Evolutionary conservation across 306 rosid species (phyloP).

Genomic region (Ziziphus jujuba): DNA sequence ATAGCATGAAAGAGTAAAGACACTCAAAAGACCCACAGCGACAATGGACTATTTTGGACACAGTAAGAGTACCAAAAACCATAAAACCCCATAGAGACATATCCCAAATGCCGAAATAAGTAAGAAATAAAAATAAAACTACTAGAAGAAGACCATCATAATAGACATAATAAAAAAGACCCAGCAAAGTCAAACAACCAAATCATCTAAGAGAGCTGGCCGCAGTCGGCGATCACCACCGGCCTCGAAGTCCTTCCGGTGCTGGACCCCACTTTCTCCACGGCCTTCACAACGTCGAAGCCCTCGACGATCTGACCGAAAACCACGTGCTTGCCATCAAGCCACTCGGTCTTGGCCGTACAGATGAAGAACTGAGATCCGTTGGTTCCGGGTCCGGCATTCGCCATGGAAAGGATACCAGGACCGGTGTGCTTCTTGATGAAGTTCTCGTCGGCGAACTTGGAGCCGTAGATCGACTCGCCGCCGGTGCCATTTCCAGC

Average conservation of each 20-base stretch:
- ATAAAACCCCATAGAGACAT: slow-evolving; percentile 51
- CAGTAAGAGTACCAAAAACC: neutral
- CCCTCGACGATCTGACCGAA: slow-evolving; percentile 83
- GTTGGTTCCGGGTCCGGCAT: slow-evolving; percentile 83
- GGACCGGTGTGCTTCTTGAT: slow-evolving; percentile 86
- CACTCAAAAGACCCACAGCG: neutral
- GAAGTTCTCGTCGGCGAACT: slow-evolving; percentile 94
- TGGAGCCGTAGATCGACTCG: slow-evolving; percentile 87
- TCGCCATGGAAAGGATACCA: slow-evolving; percentile 83
- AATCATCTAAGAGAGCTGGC: slow-evolving; percentile 68
- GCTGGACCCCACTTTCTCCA: slow-evolving; percentile 79
- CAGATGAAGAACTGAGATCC: slow-evolving; percentile 98
- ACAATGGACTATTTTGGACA: neutral
- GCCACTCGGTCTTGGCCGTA: slow-evolving; percentile 83
- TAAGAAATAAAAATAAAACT: slow-evolving; percentile 33
- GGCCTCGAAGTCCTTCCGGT: slow-evolving; percentile 59
- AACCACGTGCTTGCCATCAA: slow-evolving; percentile 92
- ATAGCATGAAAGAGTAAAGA: neutral
- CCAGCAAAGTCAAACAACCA: too few relatives aligned
- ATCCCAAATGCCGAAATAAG: slow-evolving; percentile 88
- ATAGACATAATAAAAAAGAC: too few relatives aligned
- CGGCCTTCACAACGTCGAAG: slow-evolving; percentile 50
- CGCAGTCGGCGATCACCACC: slow-evolving; percentile 67
- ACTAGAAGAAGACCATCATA: too few relatives aligned
- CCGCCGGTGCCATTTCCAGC: slow-evolving; percentile 94